Evolutionary conservation across 2,329 filamentous ascomycete species (phyloP), one percentile per base, ranked within the genome.

Genomic region (Aspergillus sp.): DNA sequence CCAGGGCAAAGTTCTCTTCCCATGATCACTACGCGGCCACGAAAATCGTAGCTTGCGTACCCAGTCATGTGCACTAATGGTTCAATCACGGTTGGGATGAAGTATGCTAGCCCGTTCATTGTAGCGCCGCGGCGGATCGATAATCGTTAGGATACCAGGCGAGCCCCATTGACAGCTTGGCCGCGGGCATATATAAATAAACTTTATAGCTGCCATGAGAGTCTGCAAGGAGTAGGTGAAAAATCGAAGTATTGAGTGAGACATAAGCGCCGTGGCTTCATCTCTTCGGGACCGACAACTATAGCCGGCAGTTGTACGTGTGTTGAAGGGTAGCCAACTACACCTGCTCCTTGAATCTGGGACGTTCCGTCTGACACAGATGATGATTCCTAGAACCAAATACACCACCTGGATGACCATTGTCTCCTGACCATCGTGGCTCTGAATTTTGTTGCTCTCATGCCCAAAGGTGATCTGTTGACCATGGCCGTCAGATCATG

Each of bases 171-270:
- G 47, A 50, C 47, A 50, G 25, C 23, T 50, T 30, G 47, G n/a
- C n/a, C 47, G n/a, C 25, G 25, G 47, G 13, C n/a, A 50, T 32
- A 49, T 15, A n/a, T 10, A 1, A 15, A 5, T 28, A 28, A 32
- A 19, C n/a, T 30, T 50, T 30, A 8, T 9, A 32, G 23, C 25
- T 50, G 25, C 23, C 47, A 50, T 50, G 28, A 6, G 47, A 28
- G 8, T 2, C 47, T 50, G 47, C 47, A 50, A 50, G 47, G 47
- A 19, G 47, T n/a, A 10, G 30, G 5, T 9, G 6, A 5, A 32
- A 17, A 50, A 50, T 50, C 47, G 47, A 50, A 50, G 47, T 17
- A 50, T n/a, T 50, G 25, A 30, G 47, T 50, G 25, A 50, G 25
- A 50, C 47, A 23, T 12, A 6, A 30, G 21, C 25, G 25, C n/a